Evolutionary conservation across 2,329 filamentous ascomycete genomes (phyloP).

Genomic region (Knufia petricola): DNA sequence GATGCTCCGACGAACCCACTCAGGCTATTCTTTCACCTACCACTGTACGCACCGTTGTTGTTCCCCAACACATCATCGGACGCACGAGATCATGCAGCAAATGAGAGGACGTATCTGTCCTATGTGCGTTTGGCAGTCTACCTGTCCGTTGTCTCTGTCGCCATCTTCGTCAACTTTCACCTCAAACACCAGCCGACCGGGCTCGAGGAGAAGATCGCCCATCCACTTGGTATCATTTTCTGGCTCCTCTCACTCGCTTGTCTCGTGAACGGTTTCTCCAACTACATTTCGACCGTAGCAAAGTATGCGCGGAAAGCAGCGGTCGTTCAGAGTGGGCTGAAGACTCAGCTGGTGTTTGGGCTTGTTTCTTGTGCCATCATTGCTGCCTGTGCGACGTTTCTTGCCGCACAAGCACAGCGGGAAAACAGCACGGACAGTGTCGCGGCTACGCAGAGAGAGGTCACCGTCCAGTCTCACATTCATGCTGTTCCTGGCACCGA

Average conservation of each 20-base stretch:
- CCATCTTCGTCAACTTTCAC: conserved; percentile 89
- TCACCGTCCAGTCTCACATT: neutral
- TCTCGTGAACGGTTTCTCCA: conserved; percentile 65
- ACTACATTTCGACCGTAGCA: conserved; percentile 76
- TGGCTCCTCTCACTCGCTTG: conserved; percentile 75
- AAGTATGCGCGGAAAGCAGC: conserved; percentile 71
- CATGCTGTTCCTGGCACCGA: neutral
- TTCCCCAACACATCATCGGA: conserved; percentile 60
- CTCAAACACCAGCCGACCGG: conserved; percentile 61
- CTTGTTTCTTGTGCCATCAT: conserved; percentile 36
- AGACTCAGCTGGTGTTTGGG: conserved; percentile 67
- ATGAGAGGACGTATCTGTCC: conserved; percentile 70
- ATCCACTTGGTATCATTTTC: conserved; percentile 79
- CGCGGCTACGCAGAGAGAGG: neutral
- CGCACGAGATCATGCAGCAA: conserved; percentile 57
- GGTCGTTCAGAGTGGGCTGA: conserved; percentile 87
- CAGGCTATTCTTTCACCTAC: conserved; percentile 41
- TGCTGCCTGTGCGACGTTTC: conserved; percentile 36
- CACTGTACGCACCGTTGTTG: conserved; percentile 49
- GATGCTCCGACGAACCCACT: conserved; percentile 25
- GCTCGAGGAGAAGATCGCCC: conserved; percentile 65
- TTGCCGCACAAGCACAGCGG: conserved; percentile 29
- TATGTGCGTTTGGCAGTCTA: conserved; percentile 84
- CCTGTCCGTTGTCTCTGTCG: conserved; percentile 79
- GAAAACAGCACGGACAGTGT: neutral